Conservation (phyloP, 2,329 filamentous ascomycete genomes). For the Phialocephala sp. region DNA sequence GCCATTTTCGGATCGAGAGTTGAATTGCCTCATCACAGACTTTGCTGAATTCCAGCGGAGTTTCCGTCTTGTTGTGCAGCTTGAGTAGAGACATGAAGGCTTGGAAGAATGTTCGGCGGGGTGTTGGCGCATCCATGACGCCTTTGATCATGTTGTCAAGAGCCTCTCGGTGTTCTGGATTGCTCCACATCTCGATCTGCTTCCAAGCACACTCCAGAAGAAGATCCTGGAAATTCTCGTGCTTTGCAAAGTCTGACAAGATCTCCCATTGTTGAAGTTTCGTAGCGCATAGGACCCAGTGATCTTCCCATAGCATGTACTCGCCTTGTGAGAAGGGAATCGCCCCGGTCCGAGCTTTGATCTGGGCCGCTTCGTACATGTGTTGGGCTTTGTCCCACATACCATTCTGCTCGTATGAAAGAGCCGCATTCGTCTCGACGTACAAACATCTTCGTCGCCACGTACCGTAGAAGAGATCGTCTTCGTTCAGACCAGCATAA, state of each 20-base stretch:
- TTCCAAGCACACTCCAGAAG: conserved; percentile 95
- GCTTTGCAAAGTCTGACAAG: conserved; percentile 94
- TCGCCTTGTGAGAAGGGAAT: conserved; percentile 95
- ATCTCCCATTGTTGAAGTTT: conserved; percentile 99
- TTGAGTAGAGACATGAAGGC: conserved; percentile 97
- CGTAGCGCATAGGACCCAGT: conserved; percentile 97
- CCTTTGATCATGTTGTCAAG: conserved; percentile 94
- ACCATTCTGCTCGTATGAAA: conserved; percentile 98
- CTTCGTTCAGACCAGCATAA: conserved; percentile 88
- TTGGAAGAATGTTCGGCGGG: conserved; percentile 94
- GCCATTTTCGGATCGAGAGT: conserved; percentile 96
- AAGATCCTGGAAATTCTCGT: conserved; percentile 97
- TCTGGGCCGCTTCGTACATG: conserved; percentile 94
- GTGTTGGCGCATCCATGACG: conserved; percentile 95
- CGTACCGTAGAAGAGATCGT: conserved; percentile 96
- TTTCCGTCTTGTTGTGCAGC: conserved; percentile 87
- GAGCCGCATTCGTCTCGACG: conserved; percentile 93
- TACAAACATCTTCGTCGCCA: conserved; percentile 96
- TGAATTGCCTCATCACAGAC: conserved; percentile 97
- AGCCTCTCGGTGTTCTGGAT: conserved; percentile 82
- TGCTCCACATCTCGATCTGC: conserved; percentile 93
- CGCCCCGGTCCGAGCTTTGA: conserved; percentile 95
- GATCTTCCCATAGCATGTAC: conserved; percentile 99
- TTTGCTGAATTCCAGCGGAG: conserved; percentile 79
- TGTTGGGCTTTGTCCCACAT: conserved; percentile 99